Evolutionary conservation across 768 basidiomycete genomes (phyloP), one percentile per base, ranked within the genome.

Genomic region (Amanita pallidorosea): DNA sequence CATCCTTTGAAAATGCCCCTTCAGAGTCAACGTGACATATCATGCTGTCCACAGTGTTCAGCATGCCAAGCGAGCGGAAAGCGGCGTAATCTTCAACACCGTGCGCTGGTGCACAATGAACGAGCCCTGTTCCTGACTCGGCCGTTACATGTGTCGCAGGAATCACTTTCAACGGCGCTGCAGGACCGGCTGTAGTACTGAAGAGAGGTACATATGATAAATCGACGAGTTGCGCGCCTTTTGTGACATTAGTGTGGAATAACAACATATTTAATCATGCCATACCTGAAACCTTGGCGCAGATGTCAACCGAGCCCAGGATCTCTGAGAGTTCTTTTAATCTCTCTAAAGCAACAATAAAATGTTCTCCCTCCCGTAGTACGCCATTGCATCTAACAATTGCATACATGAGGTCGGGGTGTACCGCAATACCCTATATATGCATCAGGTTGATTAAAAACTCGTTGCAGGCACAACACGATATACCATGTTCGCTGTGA

Each of bases 31-130:
- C 89, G 49, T 96, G 92, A 56, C 88, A 95, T 9, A 88, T 45
- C 40, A 94, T 70, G 23, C 67, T 65, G 11, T 75, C 64, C 1
- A 69, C 57, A 41, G 56, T 57, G 3, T 65, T 65, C n/a, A 85
- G 62, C 22, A 81, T 67, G 27, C 73, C 76, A 2, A 79, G 69
- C 0, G 69, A 56, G n/a, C 73, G 78, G 68, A 88, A 90, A 5
- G 80, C 74, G 27, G 76, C 74, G 61, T 95, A 99, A 64, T 99
- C 95, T 58, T 99, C 95, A 8, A 78, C 75, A 15, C 94, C 95
- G 59, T 98, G 95, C 1, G 90, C 93, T 11, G 95, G 94, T 0
- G 95, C 94, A 56, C 86, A 89, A 60, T 98, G 95, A 1, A 99
- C 95, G 11, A 97, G 76, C 31, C 95, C 94, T 2, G 94, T 96